A percentile compares a stretch with the other conserved stretches of the same genome.
Evolutionary conservation across 257 asterid genomes (phyloP).

Genomic region (Orobanche coerulescens): DNA sequence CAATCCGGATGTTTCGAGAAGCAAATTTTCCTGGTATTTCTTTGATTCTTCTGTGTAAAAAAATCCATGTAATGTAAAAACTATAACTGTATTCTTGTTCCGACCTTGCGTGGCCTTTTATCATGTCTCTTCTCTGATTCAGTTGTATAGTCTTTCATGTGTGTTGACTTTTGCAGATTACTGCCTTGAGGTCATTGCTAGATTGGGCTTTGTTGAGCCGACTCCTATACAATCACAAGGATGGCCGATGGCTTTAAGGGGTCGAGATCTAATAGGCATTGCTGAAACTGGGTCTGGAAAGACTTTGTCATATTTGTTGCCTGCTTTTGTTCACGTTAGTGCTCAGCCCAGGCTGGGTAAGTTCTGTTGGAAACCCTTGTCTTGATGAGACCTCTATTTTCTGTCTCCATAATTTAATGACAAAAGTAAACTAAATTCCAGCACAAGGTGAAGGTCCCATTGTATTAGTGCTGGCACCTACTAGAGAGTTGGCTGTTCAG

Average conservation of each 20-base stretch:
- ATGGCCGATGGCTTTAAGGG: slow-evolving; percentile 96
- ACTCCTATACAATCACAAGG: slow-evolving; percentile 93
- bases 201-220: slow-evolving; percentile 81
- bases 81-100: neutral
- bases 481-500: slow-evolving; percentile 91
- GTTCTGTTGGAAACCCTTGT: slow-evolving; percentile 11
- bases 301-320: slow-evolving; percentile 76
- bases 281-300: slow-evolving; percentile 98
- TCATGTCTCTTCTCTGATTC: neutral
- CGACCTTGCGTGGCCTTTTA: neutral
- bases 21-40: slow-evolving; percentile 74
- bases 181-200: slow-evolving; percentile 72
- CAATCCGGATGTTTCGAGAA: slow-evolving; percentile 70
- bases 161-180: slow-evolving; percentile 37
- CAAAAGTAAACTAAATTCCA: slow-evolving; percentile 23
- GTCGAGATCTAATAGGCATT: slow-evolving; percentile 83
- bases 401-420: neutral
- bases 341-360: slow-evolving; percentile 86
- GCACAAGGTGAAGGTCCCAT: slow-evolving; percentile 87
- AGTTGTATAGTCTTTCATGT: neutral
- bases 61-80: neutral
- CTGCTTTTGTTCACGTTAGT: slow-evolving; percentile 78
- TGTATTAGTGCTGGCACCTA: slow-evolving; percentile 78
- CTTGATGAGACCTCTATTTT: slow-evolving; percentile 1
- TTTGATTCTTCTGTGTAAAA: neutral